phyloP scores from a whole-genome alignment of 768 basidiomycete species.

The Russula virescens region DNA sequence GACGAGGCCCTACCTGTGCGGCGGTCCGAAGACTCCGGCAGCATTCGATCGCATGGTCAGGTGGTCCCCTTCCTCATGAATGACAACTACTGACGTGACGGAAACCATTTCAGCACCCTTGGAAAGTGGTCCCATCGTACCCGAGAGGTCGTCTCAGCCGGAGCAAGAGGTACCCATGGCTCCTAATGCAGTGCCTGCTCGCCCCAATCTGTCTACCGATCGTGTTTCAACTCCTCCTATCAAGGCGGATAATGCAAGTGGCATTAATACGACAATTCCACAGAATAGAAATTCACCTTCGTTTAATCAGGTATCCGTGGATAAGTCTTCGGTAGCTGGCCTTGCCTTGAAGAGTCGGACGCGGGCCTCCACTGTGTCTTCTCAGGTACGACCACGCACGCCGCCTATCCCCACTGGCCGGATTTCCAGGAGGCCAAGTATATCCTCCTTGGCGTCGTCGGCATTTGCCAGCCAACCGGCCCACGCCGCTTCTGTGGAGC shows the following conservation, averaged over 20 bases:
- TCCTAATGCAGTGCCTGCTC: not conserved
- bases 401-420: conserved; percentile 17
- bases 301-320: not conserved
- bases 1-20: conserved; percentile 23
- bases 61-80: conserved; percentile 11
- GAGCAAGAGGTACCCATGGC: not conserved
- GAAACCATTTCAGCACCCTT: conserved; percentile 5
- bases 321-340: conserved; percentile 12
- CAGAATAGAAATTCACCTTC: conserved; percentile 8
- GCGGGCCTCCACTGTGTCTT: conserved; percentile 23
- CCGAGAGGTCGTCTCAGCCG: conserved; percentile 6
- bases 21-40: conserved; percentile 16
- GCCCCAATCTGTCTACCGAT: not conserved
- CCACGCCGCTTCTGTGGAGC: not conserved
- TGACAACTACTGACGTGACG: conserved; percentile 6
- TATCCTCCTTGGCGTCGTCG: conserved; percentile 18
- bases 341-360: conserved; percentile 16
- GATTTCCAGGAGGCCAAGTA: conserved; percentile 18
- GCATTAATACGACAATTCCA: not conserved
- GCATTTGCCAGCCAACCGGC: not conserved
- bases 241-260: not conserved
- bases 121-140: conserved; percentile 6
- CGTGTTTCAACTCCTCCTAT: conserved; percentile 5
- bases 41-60: conserved; percentile 18
- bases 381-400: conserved; percentile 21